These are phyloP conservation scores for Magnaporthiopsis incrustans DNA, from an alignment of 2,329 filamentous ascomycete species.

Conservation along the genomic window DNA sequence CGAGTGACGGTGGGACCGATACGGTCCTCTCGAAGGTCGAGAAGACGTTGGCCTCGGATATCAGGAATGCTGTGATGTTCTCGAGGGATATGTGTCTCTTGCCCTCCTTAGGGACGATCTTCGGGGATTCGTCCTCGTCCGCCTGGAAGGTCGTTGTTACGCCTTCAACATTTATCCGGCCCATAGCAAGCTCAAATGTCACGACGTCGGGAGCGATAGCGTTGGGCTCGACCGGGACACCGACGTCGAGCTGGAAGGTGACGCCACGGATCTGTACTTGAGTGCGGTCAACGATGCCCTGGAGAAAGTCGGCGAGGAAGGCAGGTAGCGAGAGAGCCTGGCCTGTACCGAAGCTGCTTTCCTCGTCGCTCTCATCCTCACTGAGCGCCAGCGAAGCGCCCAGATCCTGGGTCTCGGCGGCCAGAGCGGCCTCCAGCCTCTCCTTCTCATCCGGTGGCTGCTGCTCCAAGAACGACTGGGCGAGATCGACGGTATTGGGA, in stretches of 20 bases:
- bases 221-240: constrained; percentile 42
- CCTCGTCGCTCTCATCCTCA: constrained; percentile 56
- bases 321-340: constrained; percentile 59
- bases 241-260: constrained; percentile 56
- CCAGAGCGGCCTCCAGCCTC: constrained; percentile 61
- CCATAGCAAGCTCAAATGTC: constrained; percentile 57
- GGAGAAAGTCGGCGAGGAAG: constrained; percentile 64
- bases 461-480: constrained; percentile 69
- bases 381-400: constrained; percentile 50
- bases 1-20: constrained; percentile 49
- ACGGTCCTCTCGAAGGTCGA: constrained; percentile 50
- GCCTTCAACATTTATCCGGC: constrained; percentile 59
- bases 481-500: constrained; percentile 64
- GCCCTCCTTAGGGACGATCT: constrained; percentile 46
- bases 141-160: constrained; percentile 37
- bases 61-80: constrained; percentile 54
- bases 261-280: constrained; percentile 60
- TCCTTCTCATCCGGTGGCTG: constrained; percentile 58
- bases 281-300: constrained; percentile 65
- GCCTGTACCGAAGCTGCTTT: constrained; percentile 57
- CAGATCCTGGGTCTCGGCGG: constrained; percentile 53
- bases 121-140: constrained; percentile 23
- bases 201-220: constrained; percentile 43
- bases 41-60: constrained; percentile 61
- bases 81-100: constrained; percentile 58